Base-by-base conservation (phyloP, 2,329 filamentous ascomycete genomes). In the Leptodontidium sp. region DNA sequence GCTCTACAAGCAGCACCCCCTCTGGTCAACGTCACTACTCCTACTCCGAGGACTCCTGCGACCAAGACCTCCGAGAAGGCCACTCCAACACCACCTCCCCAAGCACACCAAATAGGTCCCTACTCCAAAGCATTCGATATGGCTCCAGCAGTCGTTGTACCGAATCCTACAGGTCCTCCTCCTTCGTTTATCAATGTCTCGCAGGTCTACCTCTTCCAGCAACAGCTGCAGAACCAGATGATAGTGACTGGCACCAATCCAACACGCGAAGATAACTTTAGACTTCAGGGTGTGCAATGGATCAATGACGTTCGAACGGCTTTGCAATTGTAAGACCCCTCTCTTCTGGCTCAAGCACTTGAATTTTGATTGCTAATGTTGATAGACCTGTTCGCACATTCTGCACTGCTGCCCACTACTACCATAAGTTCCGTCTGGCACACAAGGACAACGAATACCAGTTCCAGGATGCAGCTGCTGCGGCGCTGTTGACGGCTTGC, bases 351-450 rank as follows among this genome's bases (percentile, higher is more conserved):
- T 1, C 2, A 6, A 24, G 6, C 24, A 45, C 12, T 11, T 32
- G 14, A 2, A 35, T 35, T 32, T 15, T 15, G 7, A 29, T 26
- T 55, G 26, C 66, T 72, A 45, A 74, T 58, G 26, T n/a, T 35
- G 55, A 14, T 70, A 94, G 93, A 57, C 96, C 96, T 1, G 90
- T 98, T 29, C 91, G 93, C 69, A 98, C 96, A 0, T 98, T 93
- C 80, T 93, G 95, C 75, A 97, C 95, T 0, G 96, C 96, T 0
- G 93, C 91, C 71, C 90, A 92, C 17, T 97, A 97, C 79, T 99
- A 94, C 78, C 95, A 98, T 84, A 94, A 94, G 74, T 98, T 98
- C 79, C 90, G 95, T 40, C 86, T 98, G 64, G 88, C 91, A 57
- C 94, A 97, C 77, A 87, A 90, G n/a, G 93, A 94, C 74, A 89